These are phyloP conservation scores for Globisporangium apiculatum DNA, from an alignment of 352 stramenopile species.

Conservation along the genomic window DNA sequence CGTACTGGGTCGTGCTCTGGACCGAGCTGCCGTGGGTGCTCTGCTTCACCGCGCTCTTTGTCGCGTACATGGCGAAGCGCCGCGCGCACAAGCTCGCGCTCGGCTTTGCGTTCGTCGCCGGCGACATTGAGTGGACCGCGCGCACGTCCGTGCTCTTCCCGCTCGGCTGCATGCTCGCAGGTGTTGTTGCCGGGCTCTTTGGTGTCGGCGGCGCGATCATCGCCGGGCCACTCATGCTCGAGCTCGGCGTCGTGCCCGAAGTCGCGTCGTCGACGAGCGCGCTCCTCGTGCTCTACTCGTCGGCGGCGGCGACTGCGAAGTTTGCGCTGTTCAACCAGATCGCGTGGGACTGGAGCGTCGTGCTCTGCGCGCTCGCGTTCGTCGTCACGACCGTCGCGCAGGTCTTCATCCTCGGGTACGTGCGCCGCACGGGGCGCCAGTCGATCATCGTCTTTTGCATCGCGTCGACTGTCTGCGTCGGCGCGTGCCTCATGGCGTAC, in stretches of 20 bases:
- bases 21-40: constrained; percentile 44
- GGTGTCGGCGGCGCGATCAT: constrained; percentile 49
- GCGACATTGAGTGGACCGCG: constrained; percentile 37
- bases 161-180: constrained; percentile 23
- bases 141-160: constrained; percentile 33
- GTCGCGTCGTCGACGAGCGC: constrained; percentile 40
- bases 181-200: constrained; percentile 40
- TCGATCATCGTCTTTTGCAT: constrained; percentile 53
- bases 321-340: constrained; percentile 48
- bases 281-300: constrained; percentile 49
- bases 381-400: constrained; percentile 41
- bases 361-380: constrained; percentile 35
- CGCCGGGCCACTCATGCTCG: constrained; percentile 50
- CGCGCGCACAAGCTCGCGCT: constrained; percentile 33
- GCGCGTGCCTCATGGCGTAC: constrained; percentile 42
- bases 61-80: constrained; percentile 22
- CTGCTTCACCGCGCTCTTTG: constrained; percentile 28
- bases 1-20: constrained; percentile 26
- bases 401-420: constrained; percentile 41
- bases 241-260: constrained; percentile 45
- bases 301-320: constrained; percentile 35
- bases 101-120: constrained; percentile 26
- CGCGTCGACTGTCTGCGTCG: constrained; percentile 30
- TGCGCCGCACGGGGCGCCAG: constrained; percentile 37
- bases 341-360: constrained; percentile 32